Percentiles rank a stretch among this genome's conserved stretches.
Evolutionary conservation across 495 filamentous ascomycete genomes (phyloP).

Genomic region (Neurospora terricola): DNA sequence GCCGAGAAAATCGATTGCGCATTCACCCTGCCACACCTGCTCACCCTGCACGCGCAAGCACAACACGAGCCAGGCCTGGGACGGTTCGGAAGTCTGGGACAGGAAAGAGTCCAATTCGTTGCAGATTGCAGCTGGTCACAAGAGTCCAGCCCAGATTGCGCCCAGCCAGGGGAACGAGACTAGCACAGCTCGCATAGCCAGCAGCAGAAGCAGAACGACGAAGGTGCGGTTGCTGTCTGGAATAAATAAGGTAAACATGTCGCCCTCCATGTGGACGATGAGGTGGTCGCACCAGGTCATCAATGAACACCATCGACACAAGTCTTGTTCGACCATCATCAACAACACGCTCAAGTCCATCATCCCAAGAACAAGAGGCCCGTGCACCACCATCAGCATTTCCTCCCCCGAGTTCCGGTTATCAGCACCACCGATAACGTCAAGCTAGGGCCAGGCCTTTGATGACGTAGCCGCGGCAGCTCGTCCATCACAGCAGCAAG

Average conservation of each 20-base stretch:
- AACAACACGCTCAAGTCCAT: background rate
- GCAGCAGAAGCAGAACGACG: background rate
- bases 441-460: constrained; percentile 23
- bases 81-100: background rate
- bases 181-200: background rate
- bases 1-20: background rate
- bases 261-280: background rate
- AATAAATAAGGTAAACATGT: background rate
- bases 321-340: background rate
- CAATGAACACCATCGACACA: background rate
- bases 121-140: background rate
- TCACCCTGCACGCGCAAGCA: background rate
- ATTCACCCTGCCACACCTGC: background rate
- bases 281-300: background rate
- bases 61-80: background rate
- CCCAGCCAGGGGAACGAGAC: background rate
- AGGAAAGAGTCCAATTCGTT: background rate
- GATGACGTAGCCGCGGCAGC: constrained; percentile 16
- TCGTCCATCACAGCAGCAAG: background rate
- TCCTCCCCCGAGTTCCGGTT: background rate
- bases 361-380: background rate
- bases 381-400: background rate
- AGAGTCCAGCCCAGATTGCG: background rate
- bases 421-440: background rate
- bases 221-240: background rate